Conservation (phyloP, 2,329 filamentous ascomycete genomes). For the Akanthomyces dipterigenus region DNA sequence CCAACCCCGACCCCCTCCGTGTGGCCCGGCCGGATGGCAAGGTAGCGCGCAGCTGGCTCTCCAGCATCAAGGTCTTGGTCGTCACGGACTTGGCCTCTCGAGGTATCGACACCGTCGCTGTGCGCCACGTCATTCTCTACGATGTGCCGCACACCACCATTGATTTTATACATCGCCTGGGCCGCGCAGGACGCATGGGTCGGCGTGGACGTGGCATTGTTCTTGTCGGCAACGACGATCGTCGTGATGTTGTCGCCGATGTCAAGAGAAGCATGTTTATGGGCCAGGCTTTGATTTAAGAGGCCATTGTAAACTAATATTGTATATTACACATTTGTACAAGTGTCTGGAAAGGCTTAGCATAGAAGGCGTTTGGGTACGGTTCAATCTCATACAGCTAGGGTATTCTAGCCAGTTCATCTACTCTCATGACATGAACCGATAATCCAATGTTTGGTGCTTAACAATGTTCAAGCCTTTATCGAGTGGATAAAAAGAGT, state of each 20-base stretch:
- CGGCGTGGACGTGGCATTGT: constrained; percentile 84
- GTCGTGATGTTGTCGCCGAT: constrained; percentile 84
- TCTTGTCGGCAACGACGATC: constrained; percentile 80
- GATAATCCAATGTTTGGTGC: too few species aligned
- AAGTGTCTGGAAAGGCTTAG: neutral
- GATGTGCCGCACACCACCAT: constrained; percentile 98
- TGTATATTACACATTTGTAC: constrained; percentile 5
- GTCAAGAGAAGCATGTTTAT: constrained; percentile 86
- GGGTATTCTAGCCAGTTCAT: neutral
- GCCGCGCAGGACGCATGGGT: constrained; percentile 87
- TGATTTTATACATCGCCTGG: constrained; percentile 95
- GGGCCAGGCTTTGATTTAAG: constrained; percentile 67
- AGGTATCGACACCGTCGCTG: constrained; percentile 89
- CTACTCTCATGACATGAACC: neutral
- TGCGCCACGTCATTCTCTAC: constrained; percentile 87
- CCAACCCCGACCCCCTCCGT: constrained; percentile 37
- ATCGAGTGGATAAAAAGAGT: too few species aligned
- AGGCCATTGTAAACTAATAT: neutral
- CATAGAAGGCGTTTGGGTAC: constrained; percentile 4
- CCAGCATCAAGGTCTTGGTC: constrained; percentile 84
- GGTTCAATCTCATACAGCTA: neutral
- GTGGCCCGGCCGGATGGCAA: constrained; percentile 21
- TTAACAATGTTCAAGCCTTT: too few species aligned
- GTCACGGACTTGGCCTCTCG: constrained; percentile 88
- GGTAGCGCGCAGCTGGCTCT: constrained; percentile 44